Evolutionary conservation across 2,329 filamentous ascomycete genomes (phyloP), one percentile per base, ranked within the genome.

Genomic region (Colletotrichum phormii): DNA sequence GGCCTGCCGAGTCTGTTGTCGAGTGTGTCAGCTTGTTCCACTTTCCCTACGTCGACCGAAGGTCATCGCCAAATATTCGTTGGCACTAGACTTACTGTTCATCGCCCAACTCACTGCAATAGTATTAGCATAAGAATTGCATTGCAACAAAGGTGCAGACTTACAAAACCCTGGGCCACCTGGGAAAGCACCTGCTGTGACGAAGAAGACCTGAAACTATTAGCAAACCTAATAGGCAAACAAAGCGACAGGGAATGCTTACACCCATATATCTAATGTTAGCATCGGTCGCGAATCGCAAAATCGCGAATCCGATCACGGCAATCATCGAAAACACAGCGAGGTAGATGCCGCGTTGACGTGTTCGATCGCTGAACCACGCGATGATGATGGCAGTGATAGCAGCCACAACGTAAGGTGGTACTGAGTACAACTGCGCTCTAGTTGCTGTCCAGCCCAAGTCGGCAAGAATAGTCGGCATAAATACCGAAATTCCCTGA

Each of bases 161-260:
- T 49, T 18, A 49, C 42, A 77, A 80, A 90, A 90, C 0, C 87
- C 88, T 0, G 89, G 89, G 0, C 89, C 89, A 42, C 88, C 88
- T 0, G 89, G 88, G 79, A 90, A 90, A 0, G 87, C 88, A 29
- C 89, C 89, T 0, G 88, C 80, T 11, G 87, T 86, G 63, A 88
- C 87, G 57, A 90, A 84, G 78, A 87, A 90, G 15, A 90, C 84
- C 11, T 87, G 8, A 3, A 18, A 49, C 4, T 18, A 11, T 49
- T 49, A 49, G 42, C 18, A 18, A n/a, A n/a, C 9, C 6, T 0
- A 22, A 18, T 7, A 49, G 0, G 8, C 15, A 11, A 18, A 9
- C 18, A 22, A 11, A 11, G 18, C 8, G 18, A n/a, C 1, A 49
- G 18, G n/a, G 18, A 49, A 18, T 8, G n/a, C 42, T 22, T 49